Percentiles rank a stretch among this genome's conserved stretches.
These are phyloP conservation scores for Achaetomiella virescens DNA, from an alignment of 495 filamentous ascomycete species.

Conservation along the genomic window DNA sequence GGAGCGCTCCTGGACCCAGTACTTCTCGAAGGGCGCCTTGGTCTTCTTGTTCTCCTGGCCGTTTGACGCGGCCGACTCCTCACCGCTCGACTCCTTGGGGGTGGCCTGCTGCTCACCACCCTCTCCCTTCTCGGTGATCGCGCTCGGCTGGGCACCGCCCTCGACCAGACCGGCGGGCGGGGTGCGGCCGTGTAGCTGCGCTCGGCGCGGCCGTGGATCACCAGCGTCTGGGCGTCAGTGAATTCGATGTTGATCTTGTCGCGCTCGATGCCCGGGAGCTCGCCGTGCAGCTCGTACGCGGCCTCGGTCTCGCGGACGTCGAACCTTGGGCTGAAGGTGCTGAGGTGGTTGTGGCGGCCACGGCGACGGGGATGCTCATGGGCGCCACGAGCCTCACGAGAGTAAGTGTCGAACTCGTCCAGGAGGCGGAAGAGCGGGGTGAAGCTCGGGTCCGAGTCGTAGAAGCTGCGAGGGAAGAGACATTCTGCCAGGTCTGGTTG, in stretches of 20 bases:
- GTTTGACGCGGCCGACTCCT: constrained; percentile 3
- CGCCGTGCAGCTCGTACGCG: constrained; percentile 74
- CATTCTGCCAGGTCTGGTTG: constrained; percentile 46
- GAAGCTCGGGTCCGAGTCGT: constrained; percentile 47
- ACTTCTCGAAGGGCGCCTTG: constrained; percentile 46
- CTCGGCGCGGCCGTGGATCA: constrained; percentile 64
- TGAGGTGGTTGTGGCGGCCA: constrained; percentile 14
- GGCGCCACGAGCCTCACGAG: constrained; percentile 22
- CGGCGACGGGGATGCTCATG: constrained; percentile 26
- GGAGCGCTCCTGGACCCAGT: constrained; percentile 73
- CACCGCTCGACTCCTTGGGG: constrained; percentile 7
- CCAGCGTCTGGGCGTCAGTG: constrained; percentile 67
- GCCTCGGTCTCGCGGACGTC: constrained; percentile 64
- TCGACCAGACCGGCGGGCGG: constrained; percentile 37
- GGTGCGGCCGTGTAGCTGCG: constrained; percentile 42
- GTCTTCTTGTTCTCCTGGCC: constrained; percentile 15
- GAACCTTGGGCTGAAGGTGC: constrained; percentile 45
- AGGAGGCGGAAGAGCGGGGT: constrained; percentile 66
- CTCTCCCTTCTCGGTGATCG: constrained; percentile 19
- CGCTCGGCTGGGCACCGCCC: neutral
- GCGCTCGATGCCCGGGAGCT: constrained; percentile 76
- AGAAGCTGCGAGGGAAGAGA: constrained; percentile 54
- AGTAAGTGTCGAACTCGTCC: constrained; percentile 62
- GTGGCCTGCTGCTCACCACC: neutral
- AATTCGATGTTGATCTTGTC: constrained; percentile 78